Evolutionary conservation across 208 protist genomes (phyloP).

Genomic region (Trypanosoma scelopori): DNA sequence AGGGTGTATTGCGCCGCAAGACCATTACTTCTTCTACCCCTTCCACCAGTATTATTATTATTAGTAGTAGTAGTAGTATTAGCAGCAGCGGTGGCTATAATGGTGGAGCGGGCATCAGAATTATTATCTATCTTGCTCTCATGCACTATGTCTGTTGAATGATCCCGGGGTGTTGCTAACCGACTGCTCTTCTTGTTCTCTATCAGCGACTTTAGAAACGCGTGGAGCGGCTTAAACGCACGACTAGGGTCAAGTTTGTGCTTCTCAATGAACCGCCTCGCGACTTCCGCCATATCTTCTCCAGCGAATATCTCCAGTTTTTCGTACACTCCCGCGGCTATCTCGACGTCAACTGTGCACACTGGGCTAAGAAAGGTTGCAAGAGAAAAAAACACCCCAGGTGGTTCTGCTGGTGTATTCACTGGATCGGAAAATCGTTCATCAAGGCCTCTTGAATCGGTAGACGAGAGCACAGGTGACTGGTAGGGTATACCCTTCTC

Average conservation of each 20-base stretch:
- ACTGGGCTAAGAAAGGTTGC: conserved; percentile 23
- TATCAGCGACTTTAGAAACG: conserved; percentile 24
- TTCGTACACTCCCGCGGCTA: conserved; percentile 21
- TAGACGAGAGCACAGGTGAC: no score
- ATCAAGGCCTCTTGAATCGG: not conserved
- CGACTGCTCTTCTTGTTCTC: not conserved
- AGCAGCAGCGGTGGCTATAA: not conserved
- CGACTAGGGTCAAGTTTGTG: conserved; percentile 24
- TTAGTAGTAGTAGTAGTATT: not conserved
- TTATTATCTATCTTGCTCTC: not conserved
- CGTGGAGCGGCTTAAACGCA: conserved; percentile 27
- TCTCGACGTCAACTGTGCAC: conserved; percentile 31
- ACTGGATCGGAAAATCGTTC: not conserved
- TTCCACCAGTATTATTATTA: not conserved
- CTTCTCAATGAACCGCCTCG: conserved; percentile 27
- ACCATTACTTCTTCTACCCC: not conserved
- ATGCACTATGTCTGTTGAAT: not conserved
- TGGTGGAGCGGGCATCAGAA: not conserved
- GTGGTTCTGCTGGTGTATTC: not conserved
- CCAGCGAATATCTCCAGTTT: conserved; percentile 35
- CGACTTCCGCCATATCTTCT: conserved; percentile 23
- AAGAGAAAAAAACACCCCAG: conserved; percentile 27
- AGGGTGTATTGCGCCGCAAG: no score
- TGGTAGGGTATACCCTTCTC: no score
- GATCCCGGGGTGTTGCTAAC: not conserved